A percentile compares a stretch with the other conserved stretches of the same genome.
Conservation (phyloP, 2,329 filamentous ascomycete genomes). For the Xylaria sp. region DNA sequence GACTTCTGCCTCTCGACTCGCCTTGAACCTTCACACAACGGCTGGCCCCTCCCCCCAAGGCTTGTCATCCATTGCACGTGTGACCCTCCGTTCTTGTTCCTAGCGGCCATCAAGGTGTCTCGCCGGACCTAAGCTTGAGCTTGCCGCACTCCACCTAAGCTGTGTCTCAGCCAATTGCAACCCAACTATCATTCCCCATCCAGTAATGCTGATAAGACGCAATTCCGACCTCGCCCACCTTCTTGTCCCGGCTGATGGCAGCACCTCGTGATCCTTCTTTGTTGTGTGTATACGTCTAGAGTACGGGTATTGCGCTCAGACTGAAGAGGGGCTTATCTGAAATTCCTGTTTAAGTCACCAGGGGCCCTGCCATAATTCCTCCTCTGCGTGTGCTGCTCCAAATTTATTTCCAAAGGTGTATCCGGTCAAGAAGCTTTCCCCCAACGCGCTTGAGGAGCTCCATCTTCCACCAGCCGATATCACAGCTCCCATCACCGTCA, state of each 20-base stretch:
- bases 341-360: no score
- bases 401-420: no score
- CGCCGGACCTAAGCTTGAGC: neutral
- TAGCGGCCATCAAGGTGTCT: neutral
- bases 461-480: neutral
- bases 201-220: constrained; percentile 7
- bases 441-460: neutral
- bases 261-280: constrained; percentile 2
- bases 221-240: constrained; percentile 19
- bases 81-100: neutral
- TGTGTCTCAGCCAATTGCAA: constrained; percentile 5
- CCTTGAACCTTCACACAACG: no score
- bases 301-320: neutral
- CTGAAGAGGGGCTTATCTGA: neutral
- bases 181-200: constrained; percentile 1
- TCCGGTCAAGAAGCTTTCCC: no score
- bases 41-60: no score
- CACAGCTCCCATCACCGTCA: constrained; percentile 27
- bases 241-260: constrained; percentile 18
- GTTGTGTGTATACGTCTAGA: neutral
- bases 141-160: neutral
- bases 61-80: neutral
- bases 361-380: no score
- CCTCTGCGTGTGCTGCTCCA: no score
- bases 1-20: neutral